phyloP scores from a whole-genome alignment of 352 stramenopile species.

The Phytophthora ohioensis region DNA sequence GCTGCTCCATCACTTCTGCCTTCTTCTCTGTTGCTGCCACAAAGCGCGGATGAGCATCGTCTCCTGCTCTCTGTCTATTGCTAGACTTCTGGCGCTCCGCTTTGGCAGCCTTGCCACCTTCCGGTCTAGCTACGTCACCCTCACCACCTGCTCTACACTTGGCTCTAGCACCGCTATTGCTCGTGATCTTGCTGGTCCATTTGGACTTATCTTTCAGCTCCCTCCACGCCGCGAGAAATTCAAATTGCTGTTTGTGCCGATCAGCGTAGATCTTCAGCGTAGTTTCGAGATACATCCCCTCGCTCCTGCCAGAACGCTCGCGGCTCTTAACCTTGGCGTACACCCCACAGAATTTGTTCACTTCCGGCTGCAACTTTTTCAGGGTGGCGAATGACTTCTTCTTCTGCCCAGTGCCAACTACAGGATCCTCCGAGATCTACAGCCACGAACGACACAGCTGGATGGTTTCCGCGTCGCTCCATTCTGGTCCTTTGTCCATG shows the following conservation, averaged over 20 bases:
- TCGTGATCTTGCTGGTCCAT: neutral
- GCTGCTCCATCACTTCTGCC: conserved; percentile 10
- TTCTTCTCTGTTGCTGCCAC: conserved; percentile 6
- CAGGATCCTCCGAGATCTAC: too few relatives aligned
- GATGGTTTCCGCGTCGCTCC: neutral
- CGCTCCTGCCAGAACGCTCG: too few relatives aligned
- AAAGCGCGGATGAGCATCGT: conserved; percentile 2
- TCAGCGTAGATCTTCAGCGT: conserved; percentile 9
- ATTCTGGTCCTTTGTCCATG: neutral
- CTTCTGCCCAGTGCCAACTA: too few relatives aligned
- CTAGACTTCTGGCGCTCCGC: neutral
- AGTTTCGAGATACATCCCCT: conserved; percentile 13
- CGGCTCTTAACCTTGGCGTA: too few relatives aligned
- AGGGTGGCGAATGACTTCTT: too few relatives aligned
- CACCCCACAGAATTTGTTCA: neutral
- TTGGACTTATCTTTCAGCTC: conserved; percentile 15
- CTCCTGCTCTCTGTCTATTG: neutral
- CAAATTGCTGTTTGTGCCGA: conserved; percentile 12
- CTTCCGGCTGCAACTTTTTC: neutral
- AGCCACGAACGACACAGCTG: too few relatives aligned
- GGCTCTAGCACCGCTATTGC: neutral
- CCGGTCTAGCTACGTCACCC: neutral
- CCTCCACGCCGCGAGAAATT: conserved; percentile 24
- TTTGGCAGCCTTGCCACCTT: neutral
- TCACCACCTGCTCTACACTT: neutral